Evolutionary conservation across 805 yeast genomes (phyloP), one percentile per base, ranked within the genome.

Genomic region (Starmerella kuoi): DNA sequence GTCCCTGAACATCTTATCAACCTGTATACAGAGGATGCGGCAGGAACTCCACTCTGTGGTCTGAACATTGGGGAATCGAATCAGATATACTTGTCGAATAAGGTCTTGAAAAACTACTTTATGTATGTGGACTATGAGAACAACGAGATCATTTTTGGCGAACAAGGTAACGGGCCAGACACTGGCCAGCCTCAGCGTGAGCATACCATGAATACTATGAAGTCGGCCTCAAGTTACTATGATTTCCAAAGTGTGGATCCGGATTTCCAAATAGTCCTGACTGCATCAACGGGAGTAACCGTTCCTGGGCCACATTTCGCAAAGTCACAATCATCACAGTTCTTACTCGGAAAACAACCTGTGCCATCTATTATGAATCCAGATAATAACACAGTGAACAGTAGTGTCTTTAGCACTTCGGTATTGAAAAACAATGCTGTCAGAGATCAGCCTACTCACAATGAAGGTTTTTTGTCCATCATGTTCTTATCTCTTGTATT

Each of bases 71-170:
- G 21, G 11, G 37, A 33, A 4, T 28, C 46, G 3, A 31, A 40
- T 15, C 30, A 31, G 12, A 20, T 46, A 14, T 30, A 25, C 20
- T 35, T 48, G 4, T 28, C 52, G 8, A 48, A 48, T 37, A 14
- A 11, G 21, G 38, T 42, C 1, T 26, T 47, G 32, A 23, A 19
- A 23, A 28, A 43, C 17, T 47, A 40, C 31, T 48, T 30, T 19
- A n/a, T 47, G 1, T 41, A 37, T 6, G 48, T 47, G 2, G 45
- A 48, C 38, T 48, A 47, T 33, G 42, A 18, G 23, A 22, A 27
- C 14, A 18, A 32, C 17, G 24, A 28, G 24, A 30, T 48, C 20
- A 21, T 40, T n/a, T 43, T 48, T 21, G 52, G 41, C 17, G 22
- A 2, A 23, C 41, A 6, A 19, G 22, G 37, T 18, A 4, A 20